Conservation (phyloP, 495 filamentous ascomycete species). For the Tuber microsphaerosporum region DNA sequence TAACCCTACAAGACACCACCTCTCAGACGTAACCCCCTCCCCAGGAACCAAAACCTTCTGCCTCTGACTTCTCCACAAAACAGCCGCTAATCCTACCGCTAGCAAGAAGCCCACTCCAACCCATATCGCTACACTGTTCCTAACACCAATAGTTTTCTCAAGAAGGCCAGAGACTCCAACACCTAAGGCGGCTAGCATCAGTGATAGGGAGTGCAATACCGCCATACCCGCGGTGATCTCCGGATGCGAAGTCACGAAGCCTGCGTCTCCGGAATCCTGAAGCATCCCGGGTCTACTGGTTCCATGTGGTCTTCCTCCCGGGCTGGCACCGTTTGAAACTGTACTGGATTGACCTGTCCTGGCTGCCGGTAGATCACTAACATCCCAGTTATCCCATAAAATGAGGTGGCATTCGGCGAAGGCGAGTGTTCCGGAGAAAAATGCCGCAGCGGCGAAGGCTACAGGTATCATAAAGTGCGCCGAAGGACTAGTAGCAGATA, state of each 20-base stretch:
- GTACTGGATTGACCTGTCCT: constrained; percentile 45
- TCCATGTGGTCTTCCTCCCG: constrained; percentile 47
- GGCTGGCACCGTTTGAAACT: constrained; percentile 54
- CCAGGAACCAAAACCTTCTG: constrained; percentile 25
- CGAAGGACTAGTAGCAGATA: constrained; percentile 54
- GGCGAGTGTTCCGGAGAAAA: constrained; percentile 62
- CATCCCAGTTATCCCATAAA: constrained; percentile 75
- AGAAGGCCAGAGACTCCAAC: constrained; percentile 54
- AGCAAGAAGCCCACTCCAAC: constrained; percentile 20
- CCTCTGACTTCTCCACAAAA: constrained; percentile 31
- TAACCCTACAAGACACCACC: constrained; percentile 17
- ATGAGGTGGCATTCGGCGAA: constrained; percentile 69
- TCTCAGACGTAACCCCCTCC: constrained; percentile 18
- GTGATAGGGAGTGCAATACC: constrained; percentile 58
- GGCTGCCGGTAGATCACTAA: constrained; percentile 55
- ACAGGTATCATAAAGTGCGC: constrained; percentile 56
- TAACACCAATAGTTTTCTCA: constrained; percentile 21
- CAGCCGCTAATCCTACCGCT: constrained; percentile 23
- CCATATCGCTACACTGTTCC: constrained; percentile 28
- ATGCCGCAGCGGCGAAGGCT: constrained; percentile 59
- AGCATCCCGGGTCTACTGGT: constrained; percentile 59
- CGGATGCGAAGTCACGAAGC: constrained; percentile 45
- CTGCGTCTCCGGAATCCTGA: constrained; percentile 44
- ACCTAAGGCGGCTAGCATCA: constrained; percentile 57
- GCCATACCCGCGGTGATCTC: constrained; percentile 65